phyloP scores from a whole-genome alignment of 805 yeast species.

The Isabelozyma heimii region DNA sequence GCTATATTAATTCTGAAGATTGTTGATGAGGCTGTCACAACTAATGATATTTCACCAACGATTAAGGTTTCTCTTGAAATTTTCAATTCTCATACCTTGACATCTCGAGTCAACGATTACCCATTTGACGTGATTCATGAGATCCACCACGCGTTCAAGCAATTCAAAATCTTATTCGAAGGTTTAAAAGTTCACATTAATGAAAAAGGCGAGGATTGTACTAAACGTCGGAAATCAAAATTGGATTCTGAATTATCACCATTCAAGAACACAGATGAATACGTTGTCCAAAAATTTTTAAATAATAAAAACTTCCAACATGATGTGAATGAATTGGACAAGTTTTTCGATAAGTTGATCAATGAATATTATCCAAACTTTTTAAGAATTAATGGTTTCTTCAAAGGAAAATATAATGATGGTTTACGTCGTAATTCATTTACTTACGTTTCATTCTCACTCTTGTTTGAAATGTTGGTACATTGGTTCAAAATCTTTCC shows the following conservation, averaged over 20 bases:
- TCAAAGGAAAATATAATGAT: slow-evolving; percentile 12
- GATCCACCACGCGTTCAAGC: slow-evolving; percentile 19
- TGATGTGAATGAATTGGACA: slow-evolving; percentile 20
- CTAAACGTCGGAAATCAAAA: background rate
- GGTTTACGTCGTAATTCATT: background rate
- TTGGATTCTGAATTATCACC: background rate
- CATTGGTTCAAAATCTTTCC: slow-evolving; percentile 37
- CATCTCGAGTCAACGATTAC: slow-evolving; percentile 32
- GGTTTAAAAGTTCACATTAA: background rate
- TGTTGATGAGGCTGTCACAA: slow-evolving; percentile 16
- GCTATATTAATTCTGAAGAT: slow-evolving; percentile 26
- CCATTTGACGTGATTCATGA: slow-evolving; percentile 25
- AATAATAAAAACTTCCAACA: background rate
- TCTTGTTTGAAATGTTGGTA: slow-evolving; percentile 31
- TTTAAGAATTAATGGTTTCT: slow-evolving; percentile 20
- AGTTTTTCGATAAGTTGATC: slow-evolving; percentile 24
- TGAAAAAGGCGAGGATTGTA: background rate
- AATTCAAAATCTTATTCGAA: slow-evolving; percentile 20
- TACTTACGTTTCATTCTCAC: slow-evolving; percentile 24
- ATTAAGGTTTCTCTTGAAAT: slow-evolving; percentile 15
- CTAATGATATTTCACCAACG: slow-evolving; percentile 16
- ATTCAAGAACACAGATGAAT: background rate
- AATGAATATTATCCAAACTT: slow-evolving; percentile 25
- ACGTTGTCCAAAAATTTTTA: background rate
- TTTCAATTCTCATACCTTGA: slow-evolving; percentile 18